These are phyloP conservation scores for Nicotiana noctiflora DNA, from an alignment of 257 asterid genomes.

Conservation along the genomic window DNA sequence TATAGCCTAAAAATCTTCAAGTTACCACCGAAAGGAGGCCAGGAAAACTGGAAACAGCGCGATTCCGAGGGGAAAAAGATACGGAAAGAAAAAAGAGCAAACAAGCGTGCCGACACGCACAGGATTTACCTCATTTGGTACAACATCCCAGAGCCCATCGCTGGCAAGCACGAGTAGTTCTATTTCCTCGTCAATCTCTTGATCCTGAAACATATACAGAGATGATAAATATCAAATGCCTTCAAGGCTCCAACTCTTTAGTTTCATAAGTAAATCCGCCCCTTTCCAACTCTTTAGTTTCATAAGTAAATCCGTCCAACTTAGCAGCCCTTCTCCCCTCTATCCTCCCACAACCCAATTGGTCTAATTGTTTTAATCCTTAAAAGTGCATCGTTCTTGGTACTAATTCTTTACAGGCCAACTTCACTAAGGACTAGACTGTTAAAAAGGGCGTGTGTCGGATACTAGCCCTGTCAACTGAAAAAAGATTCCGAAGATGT, in stretches of 20 bases:
- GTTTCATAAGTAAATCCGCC: not conserved
- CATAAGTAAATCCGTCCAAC: not conserved
- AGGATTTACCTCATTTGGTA: conserved; percentile 18
- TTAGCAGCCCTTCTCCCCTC: not conserved
- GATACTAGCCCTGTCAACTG: not conserved
- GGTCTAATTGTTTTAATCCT: not conserved
- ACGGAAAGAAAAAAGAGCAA: not conserved
- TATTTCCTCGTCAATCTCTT: conserved; percentile 71
- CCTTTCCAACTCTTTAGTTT: not conserved
- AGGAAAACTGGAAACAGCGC: not conserved
- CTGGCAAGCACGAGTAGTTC: conserved; percentile 91
- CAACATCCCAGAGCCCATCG: conserved; percentile 98
- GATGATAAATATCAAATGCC: not conserved
- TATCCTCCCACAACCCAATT: not conserved
- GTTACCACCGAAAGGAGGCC: not conserved
- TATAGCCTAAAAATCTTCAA: not conserved
- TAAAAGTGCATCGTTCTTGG: not conserved
- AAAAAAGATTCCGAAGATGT: not conserved
- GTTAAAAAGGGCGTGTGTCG: not conserved
- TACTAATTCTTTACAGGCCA: not conserved
- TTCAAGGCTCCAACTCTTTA: not conserved
- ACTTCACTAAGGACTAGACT: not conserved
- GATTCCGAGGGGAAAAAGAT: not conserved
- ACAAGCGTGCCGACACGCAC: not conserved
- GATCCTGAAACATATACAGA: conserved; percentile 49